Percentiles rank a stretch among this genome's conserved stretches.
phyloP scores from a whole-genome alignment of 2,329 filamentous ascomycete species.

The Atkinsonella texensis region DNA sequence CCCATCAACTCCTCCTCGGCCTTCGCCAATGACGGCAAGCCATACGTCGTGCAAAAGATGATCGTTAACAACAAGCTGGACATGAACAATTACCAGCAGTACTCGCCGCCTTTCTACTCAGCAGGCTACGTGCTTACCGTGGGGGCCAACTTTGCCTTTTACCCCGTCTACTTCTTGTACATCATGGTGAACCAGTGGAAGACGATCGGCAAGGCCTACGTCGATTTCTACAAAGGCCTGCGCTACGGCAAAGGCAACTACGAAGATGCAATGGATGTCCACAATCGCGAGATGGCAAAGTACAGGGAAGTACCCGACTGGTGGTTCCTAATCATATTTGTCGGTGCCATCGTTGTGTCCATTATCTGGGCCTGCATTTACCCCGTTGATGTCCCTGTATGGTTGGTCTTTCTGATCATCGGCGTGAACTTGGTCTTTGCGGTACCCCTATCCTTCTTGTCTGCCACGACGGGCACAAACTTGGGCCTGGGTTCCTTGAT shows the following conservation, averaged over 20 bases:
- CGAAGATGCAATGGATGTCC: slow-evolving; percentile 28
- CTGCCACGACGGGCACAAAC: slow-evolving; percentile 32
- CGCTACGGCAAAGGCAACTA: slow-evolving; percentile 28
- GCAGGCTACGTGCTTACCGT: slow-evolving; percentile 29
- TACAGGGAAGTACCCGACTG: slow-evolving; percentile 34
- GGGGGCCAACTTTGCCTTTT: slow-evolving; percentile 31
- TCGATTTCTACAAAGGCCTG: slow-evolving; percentile 26
- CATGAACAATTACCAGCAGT: slow-evolving; percentile 25
- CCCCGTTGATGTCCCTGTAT: slow-evolving; percentile 20
- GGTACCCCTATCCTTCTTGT: slow-evolving; percentile 30
- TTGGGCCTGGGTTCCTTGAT: slow-evolving; percentile 28
- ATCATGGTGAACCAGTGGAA: slow-evolving; percentile 24
- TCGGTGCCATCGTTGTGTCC: slow-evolving; percentile 19
- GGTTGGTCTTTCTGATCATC: slow-evolving; percentile 30
- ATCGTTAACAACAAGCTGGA: slow-evolving; percentile 27
- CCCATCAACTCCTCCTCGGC: slow-evolving; percentile 32
- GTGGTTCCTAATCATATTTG: slow-evolving; percentile 32
- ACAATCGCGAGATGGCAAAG: slow-evolving; percentile 26
- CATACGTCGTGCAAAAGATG: slow-evolving; percentile 22
- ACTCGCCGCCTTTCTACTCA: slow-evolving; percentile 32
- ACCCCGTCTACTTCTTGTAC: slow-evolving; percentile 31
- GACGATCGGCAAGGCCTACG: slow-evolving; percentile 22
- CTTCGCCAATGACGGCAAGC: slow-evolving; percentile 29
- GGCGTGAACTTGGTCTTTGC: slow-evolving; percentile 27
- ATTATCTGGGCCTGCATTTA: slow-evolving; percentile 16